Evolutionary conservation across 1,284 basidiomycete genomes (phyloP), one percentile per base, ranked within the genome.

Genomic region (Porogramme epimiltina): DNA sequence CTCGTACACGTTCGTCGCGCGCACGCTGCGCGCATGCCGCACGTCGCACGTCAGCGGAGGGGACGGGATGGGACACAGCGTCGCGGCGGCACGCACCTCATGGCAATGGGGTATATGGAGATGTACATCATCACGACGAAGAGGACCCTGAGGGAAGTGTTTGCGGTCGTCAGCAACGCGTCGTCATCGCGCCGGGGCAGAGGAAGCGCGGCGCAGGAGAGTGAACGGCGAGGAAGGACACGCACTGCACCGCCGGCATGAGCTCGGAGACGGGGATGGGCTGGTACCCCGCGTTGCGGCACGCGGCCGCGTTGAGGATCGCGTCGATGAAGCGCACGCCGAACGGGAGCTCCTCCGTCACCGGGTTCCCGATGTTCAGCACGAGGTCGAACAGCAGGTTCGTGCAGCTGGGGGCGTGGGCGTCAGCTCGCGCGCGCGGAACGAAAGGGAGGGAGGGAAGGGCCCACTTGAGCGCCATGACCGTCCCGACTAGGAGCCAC

Each of bases 1-100:
- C 68, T 99, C 96, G 69, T 98, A 98, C 1, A 98, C 96, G 69
- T 98, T 98, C 19, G 96, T 98, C n/a, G 91, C 85, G n/a, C 95
- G 90, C 10, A 99, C 92, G 60, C 88, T 89, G 46, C 15, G 1
- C n/a, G n/a, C n/a, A 23, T 16, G 10, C 20, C 4, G 4, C 38
- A n/a, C 3, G 3, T 49, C n/a, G n/a, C n/a, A n/a, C n/a, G n/a
- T n/a, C n/a, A n/a, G n/a, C n/a, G n/a, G n/a, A n/a, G n/a, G n/a
- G n/a, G n/a, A n/a, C n/a, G n/a, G n/a, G n/a, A n/a, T n/a, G n/a
- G n/a, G n/a, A n/a, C n/a, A n/a, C n/a, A n/a, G n/a, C n/a, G n/a
- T n/a, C n/a, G n/a, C n/a, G 9, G n/a, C 6, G 25, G n/a, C 10
- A 58, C 67, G n/a, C 46, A 81, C 82, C 84, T 87, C 80, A 88